These are phyloP conservation scores for Ceratocystiopsis sp. DNA, from an alignment of 2,329 filamentous ascomycete species.

Conservation along the genomic window DNA sequence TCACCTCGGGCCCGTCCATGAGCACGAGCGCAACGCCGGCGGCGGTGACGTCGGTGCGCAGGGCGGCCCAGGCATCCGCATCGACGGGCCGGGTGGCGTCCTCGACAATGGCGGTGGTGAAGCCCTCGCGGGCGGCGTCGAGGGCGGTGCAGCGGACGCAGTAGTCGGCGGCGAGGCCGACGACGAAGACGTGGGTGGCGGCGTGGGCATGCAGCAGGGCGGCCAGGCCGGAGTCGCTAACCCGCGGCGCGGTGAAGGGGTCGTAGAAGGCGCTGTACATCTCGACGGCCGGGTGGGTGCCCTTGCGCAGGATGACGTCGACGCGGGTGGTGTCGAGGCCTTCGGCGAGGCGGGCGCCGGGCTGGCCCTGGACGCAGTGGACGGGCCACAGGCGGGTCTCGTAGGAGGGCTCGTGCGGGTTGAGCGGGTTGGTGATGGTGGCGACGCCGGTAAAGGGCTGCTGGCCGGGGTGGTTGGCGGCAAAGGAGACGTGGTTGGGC, in stretches of 20 bases:
- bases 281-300: conserved; percentile 55
- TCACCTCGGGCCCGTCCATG: conserved; percentile 37
- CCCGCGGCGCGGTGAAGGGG: conserved; percentile 46
- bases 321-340: conserved; percentile 46
- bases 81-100: conserved; percentile 66
- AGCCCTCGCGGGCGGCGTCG: conserved; percentile 61
- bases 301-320: conserved; percentile 62
- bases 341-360: conserved; percentile 55
- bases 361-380: conserved; percentile 66
- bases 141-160: conserved; percentile 73
- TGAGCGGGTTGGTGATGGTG: conserved; percentile 48
- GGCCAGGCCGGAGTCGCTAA: conserved; percentile 47
- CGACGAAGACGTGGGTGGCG: conserved; percentile 69
- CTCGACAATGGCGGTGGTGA: conserved; percentile 56
- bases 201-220: conserved; percentile 28
- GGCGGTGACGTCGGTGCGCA: conserved; percentile 33
- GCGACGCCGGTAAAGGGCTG: conserved; percentile 48
- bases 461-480: conserved; percentile 54
- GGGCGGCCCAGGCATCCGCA: conserved; percentile 36
- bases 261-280: conserved; percentile 92
- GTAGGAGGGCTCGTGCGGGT: conserved; percentile 44
- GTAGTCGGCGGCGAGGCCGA: conserved; percentile 75
- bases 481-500: conserved; percentile 69
- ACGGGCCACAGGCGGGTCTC: conserved; percentile 66
- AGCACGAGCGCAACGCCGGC: conserved; percentile 47